These are phyloP conservation scores for Xylaria venustula DNA, from an alignment of 495 filamentous ascomycete genomes.

Conservation along the genomic window DNA sequence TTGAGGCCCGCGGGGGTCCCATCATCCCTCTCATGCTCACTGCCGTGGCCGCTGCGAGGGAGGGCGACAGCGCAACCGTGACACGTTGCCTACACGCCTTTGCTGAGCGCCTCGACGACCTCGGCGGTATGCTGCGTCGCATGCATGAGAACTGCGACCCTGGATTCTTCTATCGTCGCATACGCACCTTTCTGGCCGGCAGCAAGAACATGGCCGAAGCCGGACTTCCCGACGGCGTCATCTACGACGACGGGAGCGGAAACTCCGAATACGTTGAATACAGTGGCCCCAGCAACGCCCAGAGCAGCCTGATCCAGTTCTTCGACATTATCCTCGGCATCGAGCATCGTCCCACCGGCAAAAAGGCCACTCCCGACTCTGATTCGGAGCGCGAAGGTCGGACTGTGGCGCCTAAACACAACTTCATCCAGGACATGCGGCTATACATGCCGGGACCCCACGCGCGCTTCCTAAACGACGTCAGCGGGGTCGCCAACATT, in stretches of 20 bases:
- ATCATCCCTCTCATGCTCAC: slow-evolving; percentile 83
- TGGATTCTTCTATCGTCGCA: slow-evolving; percentile 87
- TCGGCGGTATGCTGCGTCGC: slow-evolving; percentile 67
- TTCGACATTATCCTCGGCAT: slow-evolving; percentile 90
- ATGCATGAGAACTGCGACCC: slow-evolving; percentile 95
- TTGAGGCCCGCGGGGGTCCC: slow-evolving; percentile 90
- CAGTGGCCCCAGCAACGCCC: slow-evolving; percentile 90
- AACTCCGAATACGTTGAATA: slow-evolving; percentile 70
- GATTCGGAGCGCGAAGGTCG: slow-evolving; percentile 51
- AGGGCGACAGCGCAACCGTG: slow-evolving; percentile 66
- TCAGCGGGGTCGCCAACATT: slow-evolving; percentile 81
- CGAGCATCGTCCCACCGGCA: slow-evolving; percentile 87
- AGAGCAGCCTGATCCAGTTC: slow-evolving; percentile 93
- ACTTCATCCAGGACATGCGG: slow-evolving; percentile 96
- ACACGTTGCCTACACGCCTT: slow-evolving; percentile 71
- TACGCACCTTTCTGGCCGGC: slow-evolving; percentile 91
- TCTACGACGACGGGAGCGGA: slow-evolving; percentile 77
- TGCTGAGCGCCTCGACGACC: slow-evolving; percentile 83
- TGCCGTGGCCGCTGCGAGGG: slow-evolving; percentile 79
- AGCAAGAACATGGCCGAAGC: slow-evolving; percentile 96
- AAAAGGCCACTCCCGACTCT: slow-evolving; percentile 48
- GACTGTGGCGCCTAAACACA: slow-evolving; percentile 63
- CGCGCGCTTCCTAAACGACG: slow-evolving; percentile 80
- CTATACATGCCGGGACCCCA: slow-evolving; percentile 94
- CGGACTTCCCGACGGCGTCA: slow-evolving; percentile 79